These are phyloP conservation scores for Candida nitratophila DNA, from an alignment of 805 yeast genomes.

Conservation along the genomic window DNA sequence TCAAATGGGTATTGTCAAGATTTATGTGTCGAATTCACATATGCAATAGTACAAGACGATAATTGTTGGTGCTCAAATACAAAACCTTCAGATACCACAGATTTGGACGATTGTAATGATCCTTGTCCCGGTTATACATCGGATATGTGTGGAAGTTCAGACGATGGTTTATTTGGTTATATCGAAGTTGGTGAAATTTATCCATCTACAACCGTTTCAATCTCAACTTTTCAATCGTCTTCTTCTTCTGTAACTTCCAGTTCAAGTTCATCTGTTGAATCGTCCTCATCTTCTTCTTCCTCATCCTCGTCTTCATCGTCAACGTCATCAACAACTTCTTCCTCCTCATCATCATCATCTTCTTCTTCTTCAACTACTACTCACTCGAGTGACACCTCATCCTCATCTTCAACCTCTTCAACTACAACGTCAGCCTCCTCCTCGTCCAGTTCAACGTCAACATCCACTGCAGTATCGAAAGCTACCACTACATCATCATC, in stretches of 20 bases:
- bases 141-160: slow-evolving; percentile 52
- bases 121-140: slow-evolving; percentile 56
- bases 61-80: slow-evolving; percentile 58
- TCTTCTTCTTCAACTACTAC: background rate
- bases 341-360: background rate
- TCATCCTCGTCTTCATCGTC: slow-evolving; percentile 6
- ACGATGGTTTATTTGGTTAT: slow-evolving; percentile 17
- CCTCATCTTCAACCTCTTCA: slow-evolving; percentile 1
- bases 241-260: slow-evolving; percentile 1
- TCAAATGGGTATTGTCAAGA: slow-evolving; percentile 38
- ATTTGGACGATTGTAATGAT: slow-evolving; percentile 32
- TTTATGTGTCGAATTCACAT: slow-evolving; percentile 28
- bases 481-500: slow-evolving; percentile 5
- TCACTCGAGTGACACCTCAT: background rate
- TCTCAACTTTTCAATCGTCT: background rate
- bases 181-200: slow-evolving; percentile 7
- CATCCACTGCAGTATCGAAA: slow-evolving; percentile 7
- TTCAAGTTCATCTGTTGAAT: background rate
- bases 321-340: too few species aligned
- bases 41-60: slow-evolving; percentile 37
- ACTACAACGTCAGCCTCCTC: slow-evolving; percentile 3
- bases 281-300: background rate
- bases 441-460: slow-evolving; percentile 9
- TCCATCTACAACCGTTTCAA: slow-evolving; percentile 1
- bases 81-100: slow-evolving; percentile 22